phyloP scores from a whole-genome alignment of 2,329 filamentous ascomycete genomes.

The Stachybotrys chlorohalonatus region DNA sequence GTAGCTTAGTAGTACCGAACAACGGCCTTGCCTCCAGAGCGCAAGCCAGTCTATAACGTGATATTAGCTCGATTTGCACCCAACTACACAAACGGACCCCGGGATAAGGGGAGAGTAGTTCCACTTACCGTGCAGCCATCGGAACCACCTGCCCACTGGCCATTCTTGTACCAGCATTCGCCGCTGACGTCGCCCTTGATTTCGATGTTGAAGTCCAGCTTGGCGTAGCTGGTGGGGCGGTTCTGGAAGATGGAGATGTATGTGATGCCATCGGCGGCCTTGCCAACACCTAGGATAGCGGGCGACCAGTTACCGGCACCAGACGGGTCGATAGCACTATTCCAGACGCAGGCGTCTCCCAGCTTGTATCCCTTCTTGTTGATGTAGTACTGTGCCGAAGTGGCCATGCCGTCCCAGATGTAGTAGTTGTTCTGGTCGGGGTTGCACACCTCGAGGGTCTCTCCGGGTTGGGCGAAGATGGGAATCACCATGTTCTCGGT shows the following conservation, averaged over 20 bases:
- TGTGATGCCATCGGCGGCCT: slow-evolving; percentile 52
- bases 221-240: slow-evolving; percentile 58
- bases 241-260: slow-evolving; percentile 85
- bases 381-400: slow-evolving; percentile 94
- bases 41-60: slow-evolving; percentile 30
- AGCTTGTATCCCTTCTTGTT: slow-evolving; percentile 67
- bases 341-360: slow-evolving; percentile 70
- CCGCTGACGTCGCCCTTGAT: slow-evolving; percentile 55
- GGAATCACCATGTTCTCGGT: slow-evolving; percentile 84
- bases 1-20: slow-evolving; percentile 32
- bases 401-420: slow-evolving; percentile 62
- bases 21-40: slow-evolving; percentile 28
- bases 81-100: not conserved
- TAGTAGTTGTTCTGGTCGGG: slow-evolving; percentile 67
- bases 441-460: slow-evolving; percentile 59
- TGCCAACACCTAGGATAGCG: slow-evolving; percentile 74
- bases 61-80: slow-evolving; percentile 8
- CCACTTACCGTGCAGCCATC: slow-evolving; percentile 74
- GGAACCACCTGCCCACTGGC: slow-evolving; percentile 47
- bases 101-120: not conserved
- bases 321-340: slow-evolving; percentile 34
- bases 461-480: slow-evolving; percentile 51
- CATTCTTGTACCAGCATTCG: slow-evolving; percentile 57
- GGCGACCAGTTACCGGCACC: slow-evolving; percentile 79
- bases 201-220: slow-evolving; percentile 70